phyloP scores from a whole-genome alignment of 768 basidiomycete genomes.

The Rickenella mellea region DNA sequence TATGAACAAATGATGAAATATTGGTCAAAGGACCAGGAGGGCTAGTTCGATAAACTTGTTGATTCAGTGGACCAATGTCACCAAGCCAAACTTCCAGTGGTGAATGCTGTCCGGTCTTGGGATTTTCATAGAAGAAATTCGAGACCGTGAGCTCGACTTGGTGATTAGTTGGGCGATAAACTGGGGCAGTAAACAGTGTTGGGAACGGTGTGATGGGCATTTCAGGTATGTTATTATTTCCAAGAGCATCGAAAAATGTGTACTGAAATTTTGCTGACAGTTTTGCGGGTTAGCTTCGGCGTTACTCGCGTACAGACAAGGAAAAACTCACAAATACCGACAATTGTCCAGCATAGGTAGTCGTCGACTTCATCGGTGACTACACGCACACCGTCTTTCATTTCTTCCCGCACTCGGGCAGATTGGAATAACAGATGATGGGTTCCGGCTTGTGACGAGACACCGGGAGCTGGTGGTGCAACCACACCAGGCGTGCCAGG shows the following conservation, averaged over 20 bases:
- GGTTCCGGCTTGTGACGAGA: constrained; percentile 67
- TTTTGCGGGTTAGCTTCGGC: too few relatives aligned
- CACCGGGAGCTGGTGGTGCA: constrained; percentile 63
- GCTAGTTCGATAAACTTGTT: constrained; percentile 66
- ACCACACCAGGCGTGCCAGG: constrained; percentile 66
- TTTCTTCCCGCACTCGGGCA: constrained; percentile 73
- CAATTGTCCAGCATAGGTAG: constrained; percentile 93
- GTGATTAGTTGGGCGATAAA: constrained; percentile 61
- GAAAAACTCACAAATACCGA: constrained; percentile 67
- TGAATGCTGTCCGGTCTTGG: constrained; percentile 49
- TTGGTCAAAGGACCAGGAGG: constrained; percentile 60
- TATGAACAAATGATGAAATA: constrained; percentile 49
- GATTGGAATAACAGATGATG: constrained; percentile 74
- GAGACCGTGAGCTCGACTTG: constrained; percentile 78
- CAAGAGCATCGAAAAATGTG: constrained; percentile 87
- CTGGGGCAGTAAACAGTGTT: constrained; percentile 71
- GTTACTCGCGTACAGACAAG: too few relatives aligned
- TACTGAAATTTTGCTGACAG: constrained; percentile 82
- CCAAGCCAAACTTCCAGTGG: constrained; percentile 86
- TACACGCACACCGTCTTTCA: constrained; percentile 64
- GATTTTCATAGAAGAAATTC: constrained; percentile 79
- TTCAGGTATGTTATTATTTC: constrained; percentile 68
- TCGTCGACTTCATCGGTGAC: constrained; percentile 90
- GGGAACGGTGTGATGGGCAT: constrained; percentile 86
- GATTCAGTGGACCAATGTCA: constrained; percentile 76